These are phyloP conservation scores for Exophiala calicioides DNA, from an alignment of 2,329 filamentous ascomycete species.

Conservation along the genomic window DNA sequence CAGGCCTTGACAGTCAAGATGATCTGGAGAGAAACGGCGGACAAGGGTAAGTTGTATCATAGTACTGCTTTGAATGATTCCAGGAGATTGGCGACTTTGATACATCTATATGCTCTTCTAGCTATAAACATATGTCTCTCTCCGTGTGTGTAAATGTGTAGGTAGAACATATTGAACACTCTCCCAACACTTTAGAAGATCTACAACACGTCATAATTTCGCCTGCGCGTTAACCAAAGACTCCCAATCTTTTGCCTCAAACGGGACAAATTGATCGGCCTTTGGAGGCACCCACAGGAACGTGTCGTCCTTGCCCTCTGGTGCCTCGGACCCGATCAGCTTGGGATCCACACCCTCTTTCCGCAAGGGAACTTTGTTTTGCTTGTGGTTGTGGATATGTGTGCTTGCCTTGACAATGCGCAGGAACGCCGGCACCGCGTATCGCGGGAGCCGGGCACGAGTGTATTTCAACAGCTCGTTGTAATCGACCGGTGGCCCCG, in stretches of 20 bases:
- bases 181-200: not conserved
- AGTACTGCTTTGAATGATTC: not conserved
- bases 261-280: slow-evolving; percentile 24
- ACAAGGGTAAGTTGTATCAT: not conserved
- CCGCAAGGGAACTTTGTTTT: slow-evolving; percentile 70
- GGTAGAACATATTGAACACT: not conserved
- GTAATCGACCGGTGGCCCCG: slow-evolving; percentile 56
- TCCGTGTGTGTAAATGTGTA: not conserved
- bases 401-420: slow-evolving; percentile 60
- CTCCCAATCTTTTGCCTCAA: slow-evolving; percentile 22
- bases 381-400: slow-evolving; percentile 75
- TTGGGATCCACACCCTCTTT: slow-evolving; percentile 31
- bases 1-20: slow-evolving; percentile 6
- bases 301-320: slow-evolving; percentile 38
- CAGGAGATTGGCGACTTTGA: not conserved
- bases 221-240: slow-evolving; percentile 20
- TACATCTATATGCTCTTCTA: too few species aligned
- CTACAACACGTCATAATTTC: slow-evolving; percentile 37
- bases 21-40: not conserved
- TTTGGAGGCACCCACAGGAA: slow-evolving; percentile 28
- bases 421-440: slow-evolving; percentile 75
- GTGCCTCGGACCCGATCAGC: slow-evolving; percentile 25
- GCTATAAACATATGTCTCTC: not conserved
- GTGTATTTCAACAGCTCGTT: slow-evolving; percentile 60
- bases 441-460: slow-evolving; percentile 64